These are phyloP conservation scores for Saitoella complicata DNA, from an alignment of 805 yeast genomes.

Conservation along the genomic window DNA sequence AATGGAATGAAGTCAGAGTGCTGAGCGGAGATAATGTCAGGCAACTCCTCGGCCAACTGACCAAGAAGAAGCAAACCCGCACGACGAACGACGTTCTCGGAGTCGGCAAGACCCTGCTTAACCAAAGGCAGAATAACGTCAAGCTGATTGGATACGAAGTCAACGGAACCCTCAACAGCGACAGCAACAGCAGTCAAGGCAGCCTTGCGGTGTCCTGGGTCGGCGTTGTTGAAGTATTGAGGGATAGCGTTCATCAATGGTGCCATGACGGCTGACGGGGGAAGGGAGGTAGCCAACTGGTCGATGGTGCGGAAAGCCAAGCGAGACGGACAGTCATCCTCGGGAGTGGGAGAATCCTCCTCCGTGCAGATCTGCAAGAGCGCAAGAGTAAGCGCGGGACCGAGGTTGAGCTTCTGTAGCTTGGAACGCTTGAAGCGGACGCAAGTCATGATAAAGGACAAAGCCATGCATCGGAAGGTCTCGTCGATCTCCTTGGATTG, in stretches of 20 bases:
- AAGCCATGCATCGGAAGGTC: constrained; percentile 67
- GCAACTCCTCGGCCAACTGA: constrained; percentile 66
- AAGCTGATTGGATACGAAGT: constrained; percentile 62
- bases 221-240: constrained; percentile 30
- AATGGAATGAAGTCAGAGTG: constrained; percentile 74
- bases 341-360: constrained; percentile 76
- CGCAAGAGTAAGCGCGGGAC: constrained; percentile 58
- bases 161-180: constrained; percentile 88
- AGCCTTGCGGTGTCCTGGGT: constrained; percentile 72
- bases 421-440: constrained; percentile 68
- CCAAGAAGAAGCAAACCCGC: constrained; percentile 74
- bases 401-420: constrained; percentile 63
- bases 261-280: constrained; percentile 79
- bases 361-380: constrained; percentile 69
- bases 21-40: constrained; percentile 67
- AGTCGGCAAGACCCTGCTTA: constrained; percentile 60
- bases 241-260: constrained; percentile 45
- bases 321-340: constrained; percentile 62
- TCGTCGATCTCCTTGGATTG: constrained; percentile 48
- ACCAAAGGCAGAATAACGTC: constrained; percentile 57
- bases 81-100: constrained; percentile 57
- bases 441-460: constrained; percentile 68
- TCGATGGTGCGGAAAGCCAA: constrained; percentile 70
- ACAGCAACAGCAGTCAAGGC: constrained; percentile 68
- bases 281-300: constrained; percentile 63